Evolutionary conservation across 805 yeast species (phyloP).

Genomic region (Myxozyma vanderwaltii): DNA sequence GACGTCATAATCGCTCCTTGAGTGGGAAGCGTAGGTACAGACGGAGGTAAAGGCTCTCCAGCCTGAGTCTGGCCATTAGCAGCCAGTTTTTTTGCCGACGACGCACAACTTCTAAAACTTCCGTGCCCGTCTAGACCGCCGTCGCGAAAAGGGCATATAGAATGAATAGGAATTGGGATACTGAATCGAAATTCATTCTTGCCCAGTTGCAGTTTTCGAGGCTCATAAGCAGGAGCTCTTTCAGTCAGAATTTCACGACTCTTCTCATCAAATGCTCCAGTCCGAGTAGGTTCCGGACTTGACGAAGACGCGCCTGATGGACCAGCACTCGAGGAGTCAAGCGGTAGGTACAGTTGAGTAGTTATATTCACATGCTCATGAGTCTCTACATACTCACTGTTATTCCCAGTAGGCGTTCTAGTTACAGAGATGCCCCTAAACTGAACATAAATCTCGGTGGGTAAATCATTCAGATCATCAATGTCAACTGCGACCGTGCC

Average conservation of each 20-base stretch:
- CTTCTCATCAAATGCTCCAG: not conserved
- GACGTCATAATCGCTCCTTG: not conserved
- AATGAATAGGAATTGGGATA: constrained; percentile 5
- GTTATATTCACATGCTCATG: not conserved
- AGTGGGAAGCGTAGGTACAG: not conserved
- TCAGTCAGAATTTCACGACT: not conserved
- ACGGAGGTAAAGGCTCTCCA: not conserved
- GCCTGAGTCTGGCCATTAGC: not conserved
- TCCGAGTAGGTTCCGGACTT: not conserved
- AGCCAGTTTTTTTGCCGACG: not conserved
- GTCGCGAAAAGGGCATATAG: not conserved
- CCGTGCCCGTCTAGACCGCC: not conserved
- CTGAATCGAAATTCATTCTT: not conserved
- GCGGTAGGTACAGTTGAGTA: not conserved
- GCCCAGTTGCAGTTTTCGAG: not conserved
- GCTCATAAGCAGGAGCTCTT: not conserved
- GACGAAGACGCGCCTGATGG: not conserved
- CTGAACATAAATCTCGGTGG: constrained; percentile 9
- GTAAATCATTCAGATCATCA: constrained; percentile 5
- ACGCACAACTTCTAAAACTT: not conserved
- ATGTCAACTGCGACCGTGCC: constrained; percentile 4
- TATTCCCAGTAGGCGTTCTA: not conserved
- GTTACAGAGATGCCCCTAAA: constrained; percentile 13
- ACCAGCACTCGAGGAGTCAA: not conserved
- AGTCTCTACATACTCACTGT: not conserved